Base-by-base conservation (phyloP, 2,329 filamentous ascomycete genomes). In the Colletotrichum australisinense region DNA sequence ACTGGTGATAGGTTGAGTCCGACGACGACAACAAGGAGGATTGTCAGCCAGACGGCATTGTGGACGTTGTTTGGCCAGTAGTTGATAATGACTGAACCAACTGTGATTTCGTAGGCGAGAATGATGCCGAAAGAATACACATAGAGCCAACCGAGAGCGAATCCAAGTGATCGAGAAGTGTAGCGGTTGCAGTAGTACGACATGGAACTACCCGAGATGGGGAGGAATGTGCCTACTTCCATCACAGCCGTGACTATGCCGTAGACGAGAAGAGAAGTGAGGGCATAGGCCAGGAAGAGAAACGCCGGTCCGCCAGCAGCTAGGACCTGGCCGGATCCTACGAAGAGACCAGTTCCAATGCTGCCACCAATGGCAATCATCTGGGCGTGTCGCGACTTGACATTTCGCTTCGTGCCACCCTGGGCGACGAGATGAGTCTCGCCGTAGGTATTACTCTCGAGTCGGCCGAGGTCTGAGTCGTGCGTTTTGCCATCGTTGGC, bases 171-270 rank as follows among this genome's bases (percentile, higher is more conserved):
- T 35, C 64, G 55, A n/a, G 64, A 67, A 2, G 85, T 85, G 46
- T 67, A 87, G 75, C 46, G 79, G 81, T 24, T 81, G 80, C 26
- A 84, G 84, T 22, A 87, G 82, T 74, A 86, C 72, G 85, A 83
- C 85, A 89, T 87, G 70, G 87, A 84, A 71, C 79, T 84, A 77
- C 88, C 83, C 72, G 85, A 79, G 77, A 87, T 77, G 42, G 88
- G 85, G 74, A 90, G 83, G 81, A 86, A 88, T 53, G 88, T 84
- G 62, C 86, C 86, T 75, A 89, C 84, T 76, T 86, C 85, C n/a
- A 80, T 81, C 68, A 87, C 84, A 62, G 83, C 84, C 60, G 86
- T 86, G 78, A 88, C 86, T 77, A 85, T 79, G 49, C 79, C 79
- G 76, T 82, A 83, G 62, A 89, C 80, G 75, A 88, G 73, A 24